A percentile compares a stretch with the other conserved stretches of the same genome.
Conservation (phyloP, 495 filamentous ascomycete genomes). For the Apiosordaria backusii region DNA sequence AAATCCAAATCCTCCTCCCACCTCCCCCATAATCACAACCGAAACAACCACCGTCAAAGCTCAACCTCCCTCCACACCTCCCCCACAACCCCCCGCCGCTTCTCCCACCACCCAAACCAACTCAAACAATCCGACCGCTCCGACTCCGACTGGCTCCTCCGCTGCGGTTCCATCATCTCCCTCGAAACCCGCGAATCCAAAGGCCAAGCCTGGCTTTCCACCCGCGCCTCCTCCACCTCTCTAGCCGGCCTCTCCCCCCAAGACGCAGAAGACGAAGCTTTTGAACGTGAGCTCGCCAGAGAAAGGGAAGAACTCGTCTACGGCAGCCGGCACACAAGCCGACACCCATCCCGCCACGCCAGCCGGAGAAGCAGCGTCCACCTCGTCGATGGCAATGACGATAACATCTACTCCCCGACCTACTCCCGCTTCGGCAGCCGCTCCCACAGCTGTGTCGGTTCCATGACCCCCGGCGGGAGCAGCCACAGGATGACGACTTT, state of each 20-base stretch:
- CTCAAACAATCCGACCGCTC: constrained; percentile 10
- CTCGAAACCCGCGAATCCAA: constrained; percentile 69
- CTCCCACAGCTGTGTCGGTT: constrained; percentile 40
- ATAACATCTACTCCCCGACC: constrained; percentile 30
- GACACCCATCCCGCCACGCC: neutral
- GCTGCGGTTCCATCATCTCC: constrained; percentile 67
- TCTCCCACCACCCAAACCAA: constrained; percentile 14
- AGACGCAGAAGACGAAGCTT: constrained; percentile 46
- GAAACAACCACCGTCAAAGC: neutral
- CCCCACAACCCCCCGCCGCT: constrained; percentile 17
- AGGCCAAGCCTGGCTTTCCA: constrained; percentile 73
- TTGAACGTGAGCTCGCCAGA: constrained; percentile 41
- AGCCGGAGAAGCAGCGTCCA: constrained; percentile 32
- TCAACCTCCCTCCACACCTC: constrained; percentile 32
- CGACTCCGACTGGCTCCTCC: constrained; percentile 71
- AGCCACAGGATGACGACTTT: constrained; percentile 27
- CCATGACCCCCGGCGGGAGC: constrained; percentile 28
- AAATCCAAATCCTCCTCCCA: constrained; percentile 49
- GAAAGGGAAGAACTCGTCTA: constrained; percentile 22
- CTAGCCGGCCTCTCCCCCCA: constrained; percentile 46
- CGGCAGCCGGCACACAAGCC: neutral
- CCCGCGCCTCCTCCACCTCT: constrained; percentile 68
- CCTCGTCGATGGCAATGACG: constrained; percentile 27
- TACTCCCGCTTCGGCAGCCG: constrained; percentile 44
- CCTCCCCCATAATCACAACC: constrained; percentile 21